These are phyloP conservation scores for Alternaria sp. DNA, from an alignment of 2,329 filamentous ascomycete species.

Conservation along the genomic window DNA sequence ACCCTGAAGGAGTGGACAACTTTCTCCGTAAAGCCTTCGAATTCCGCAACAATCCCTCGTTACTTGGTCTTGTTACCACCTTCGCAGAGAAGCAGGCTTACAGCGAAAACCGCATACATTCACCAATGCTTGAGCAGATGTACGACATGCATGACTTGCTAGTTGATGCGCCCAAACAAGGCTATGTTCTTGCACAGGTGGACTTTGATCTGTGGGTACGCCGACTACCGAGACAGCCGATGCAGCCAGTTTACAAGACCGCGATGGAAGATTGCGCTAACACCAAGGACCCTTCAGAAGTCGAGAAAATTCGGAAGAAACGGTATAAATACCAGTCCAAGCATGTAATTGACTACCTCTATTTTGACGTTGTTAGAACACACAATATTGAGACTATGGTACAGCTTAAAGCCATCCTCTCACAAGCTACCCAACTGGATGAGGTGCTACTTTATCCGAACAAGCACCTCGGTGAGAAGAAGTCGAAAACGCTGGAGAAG, in stretches of 20 bases:
- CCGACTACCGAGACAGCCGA: constrained; percentile 62
- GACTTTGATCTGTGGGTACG: constrained; percentile 63
- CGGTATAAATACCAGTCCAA: constrained; percentile 32
- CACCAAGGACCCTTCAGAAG: constrained; percentile 24
- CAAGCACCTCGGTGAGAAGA: constrained; percentile 1
- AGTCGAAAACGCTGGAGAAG: constrained; percentile 11
- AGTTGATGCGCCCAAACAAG: constrained; percentile 58
- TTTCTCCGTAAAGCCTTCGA: constrained; percentile 65
- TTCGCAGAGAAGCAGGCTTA: constrained; percentile 72
- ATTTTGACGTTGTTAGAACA: constrained; percentile 61
- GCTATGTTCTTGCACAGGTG: constrained; percentile 58
- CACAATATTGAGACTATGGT: constrained; percentile 47
- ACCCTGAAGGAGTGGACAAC: constrained; percentile 47
- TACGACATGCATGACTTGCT: constrained; percentile 57
- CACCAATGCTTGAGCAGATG: constrained; percentile 33
- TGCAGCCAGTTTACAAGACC: constrained; percentile 47
- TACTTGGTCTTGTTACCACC: constrained; percentile 71
- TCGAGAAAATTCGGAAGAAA: constrained; percentile 29
- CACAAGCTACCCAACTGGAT: constrained; percentile 34
- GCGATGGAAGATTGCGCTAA: constrained; percentile 41
- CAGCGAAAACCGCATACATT: constrained; percentile 41
- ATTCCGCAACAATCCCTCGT: constrained; percentile 65
- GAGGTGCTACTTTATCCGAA: constrained; percentile 29
- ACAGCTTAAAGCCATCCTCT: constrained; percentile 37
- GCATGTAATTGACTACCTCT: constrained; percentile 71